Evolutionary conservation across 805 yeast genomes (phyloP).

Genomic region (Crinitomyces ghanaensis): DNA sequence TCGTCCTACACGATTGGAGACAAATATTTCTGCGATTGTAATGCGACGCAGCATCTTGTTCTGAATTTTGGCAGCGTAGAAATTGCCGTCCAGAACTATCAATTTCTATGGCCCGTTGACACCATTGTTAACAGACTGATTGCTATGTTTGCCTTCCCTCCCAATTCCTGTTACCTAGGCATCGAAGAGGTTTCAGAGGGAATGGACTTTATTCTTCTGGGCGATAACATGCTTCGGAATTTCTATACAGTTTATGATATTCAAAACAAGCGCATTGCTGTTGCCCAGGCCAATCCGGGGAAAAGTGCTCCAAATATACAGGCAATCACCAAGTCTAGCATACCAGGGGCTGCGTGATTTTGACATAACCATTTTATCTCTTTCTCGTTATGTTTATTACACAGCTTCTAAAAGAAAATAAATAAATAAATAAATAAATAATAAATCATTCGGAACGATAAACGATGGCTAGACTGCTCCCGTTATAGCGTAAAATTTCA

Average conservation of each 20-base stretch:
- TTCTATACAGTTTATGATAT: conserved; percentile 56
- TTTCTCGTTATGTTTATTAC: too few relatives aligned
- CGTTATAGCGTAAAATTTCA: too few relatives aligned
- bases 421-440: too few relatives aligned
- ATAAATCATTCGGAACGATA: too few relatives aligned
- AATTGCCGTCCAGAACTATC: conserved; percentile 23
- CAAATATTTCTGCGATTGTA: conserved; percentile 28
- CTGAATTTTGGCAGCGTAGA: conserved; percentile 22
- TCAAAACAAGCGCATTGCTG: conserved; percentile 41
- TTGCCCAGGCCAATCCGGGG: conserved; percentile 34
- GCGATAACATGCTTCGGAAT: conserved; percentile 50
- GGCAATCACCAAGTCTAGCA: conserved; percentile 9
- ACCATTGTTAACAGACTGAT: conserved; percentile 21
- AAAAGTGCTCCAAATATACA: conserved; percentile 9
- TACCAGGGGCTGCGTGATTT: conserved; percentile 12
- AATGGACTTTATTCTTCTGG: conserved; percentile 35
- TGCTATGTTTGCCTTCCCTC: conserved; percentile 24
- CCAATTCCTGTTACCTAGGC: conserved; percentile 27
- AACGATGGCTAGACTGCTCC: too few relatives aligned
- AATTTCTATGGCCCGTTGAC: conserved; percentile 27
- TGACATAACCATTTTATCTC: too few relatives aligned
- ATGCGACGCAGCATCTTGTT: conserved; percentile 21
- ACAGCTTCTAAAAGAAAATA: too few relatives aligned
- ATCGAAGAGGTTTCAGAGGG: conserved; percentile 23
- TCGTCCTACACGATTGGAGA: conserved; percentile 26